Percentiles rank a stretch among this genome's conserved stretches.
These are phyloP conservation scores for Mucor plumbeus DNA, from an alignment of 371 early-diverging fungal species.

Conservation along the genomic window DNA sequence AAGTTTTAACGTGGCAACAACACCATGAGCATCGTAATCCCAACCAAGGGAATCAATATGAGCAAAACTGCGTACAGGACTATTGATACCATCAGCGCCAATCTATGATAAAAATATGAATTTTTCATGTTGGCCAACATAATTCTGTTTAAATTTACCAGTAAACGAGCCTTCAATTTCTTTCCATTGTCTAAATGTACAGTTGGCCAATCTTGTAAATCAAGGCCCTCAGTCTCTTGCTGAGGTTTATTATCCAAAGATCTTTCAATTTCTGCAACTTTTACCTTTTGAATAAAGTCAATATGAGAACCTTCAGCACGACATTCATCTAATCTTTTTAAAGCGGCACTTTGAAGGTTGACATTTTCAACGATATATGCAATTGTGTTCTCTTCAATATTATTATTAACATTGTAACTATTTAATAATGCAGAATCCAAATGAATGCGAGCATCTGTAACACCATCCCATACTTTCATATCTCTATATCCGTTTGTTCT, in stretches of 20 bases:
- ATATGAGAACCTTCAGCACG: constrained; percentile 44
- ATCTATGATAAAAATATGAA: constrained; percentile 42
- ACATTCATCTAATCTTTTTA: constrained; percentile 49
- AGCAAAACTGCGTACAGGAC: constrained; percentile 84
- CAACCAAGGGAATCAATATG: constrained; percentile 84
- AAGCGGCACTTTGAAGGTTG: constrained; percentile 53
- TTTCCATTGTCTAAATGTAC: constrained; percentile 63
- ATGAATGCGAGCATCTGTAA: constrained; percentile 64
- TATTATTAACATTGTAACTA: constrained; percentile 10
- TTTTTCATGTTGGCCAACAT: background rate
- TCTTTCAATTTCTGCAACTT: constrained; percentile 57
- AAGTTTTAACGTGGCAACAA: constrained; percentile 86
- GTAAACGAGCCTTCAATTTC: constrained; percentile 57
- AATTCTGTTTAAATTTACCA: constrained; percentile 39
- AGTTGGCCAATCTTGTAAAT: constrained; percentile 68
- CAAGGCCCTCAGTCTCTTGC: constrained; percentile 23
- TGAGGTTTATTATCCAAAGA: background rate
- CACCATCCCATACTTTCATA: constrained; percentile 83
- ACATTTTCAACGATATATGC: constrained; percentile 65
- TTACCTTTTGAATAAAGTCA: constrained; percentile 60
- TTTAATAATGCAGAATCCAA: constrained; percentile 59
- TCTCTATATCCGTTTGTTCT: constrained; percentile 63
- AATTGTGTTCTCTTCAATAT: constrained; percentile 34
- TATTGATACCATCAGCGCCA: constrained; percentile 94
- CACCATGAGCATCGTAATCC: constrained; percentile 87